Percentiles rank a stretch among this genome's conserved stretches.
Conservation (phyloP, 78 protist species). For the Dictyostelium capitatum region DNA sequence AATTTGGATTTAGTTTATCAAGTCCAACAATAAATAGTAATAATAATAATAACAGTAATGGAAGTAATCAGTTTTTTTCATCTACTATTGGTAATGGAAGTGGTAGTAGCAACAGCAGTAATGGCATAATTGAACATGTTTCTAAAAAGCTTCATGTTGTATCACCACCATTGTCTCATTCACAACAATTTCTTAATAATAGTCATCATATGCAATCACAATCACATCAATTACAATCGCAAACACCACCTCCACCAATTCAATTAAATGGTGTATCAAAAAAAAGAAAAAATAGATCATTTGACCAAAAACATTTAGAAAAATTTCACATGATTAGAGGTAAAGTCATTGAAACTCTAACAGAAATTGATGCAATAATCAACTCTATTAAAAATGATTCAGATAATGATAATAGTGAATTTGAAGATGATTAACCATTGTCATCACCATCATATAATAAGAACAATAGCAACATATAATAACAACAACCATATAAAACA, state of each 20-base stretch:
- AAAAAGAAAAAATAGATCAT: conserved; percentile 11
- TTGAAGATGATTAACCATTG: not conserved
- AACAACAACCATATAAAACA: too few species aligned
- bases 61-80: not conserved
- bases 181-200: not conserved
- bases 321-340: not conserved
- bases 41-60: not conserved
- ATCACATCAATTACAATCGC: not conserved
- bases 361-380: not conserved
- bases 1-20: conserved; percentile 17
- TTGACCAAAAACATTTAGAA: not conserved
- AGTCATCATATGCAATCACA: not conserved
- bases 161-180: conserved; percentile 1
- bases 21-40: not conserved
- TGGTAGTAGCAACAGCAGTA: too few species aligned
- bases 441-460: too few species aligned
- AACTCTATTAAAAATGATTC: conserved; percentile 5
- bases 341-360: not conserved
- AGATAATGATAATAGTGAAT: conserved; percentile 17
- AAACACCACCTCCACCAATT: not conserved
- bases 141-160: not conserved
- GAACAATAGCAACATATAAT: too few species aligned
- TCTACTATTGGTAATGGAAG: not conserved
- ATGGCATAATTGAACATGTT: not conserved
- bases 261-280: not conserved